phyloP scores from a whole-genome alignment of 2,329 filamentous ascomycete species.

The Pseudocercospora fuligena region DNA sequence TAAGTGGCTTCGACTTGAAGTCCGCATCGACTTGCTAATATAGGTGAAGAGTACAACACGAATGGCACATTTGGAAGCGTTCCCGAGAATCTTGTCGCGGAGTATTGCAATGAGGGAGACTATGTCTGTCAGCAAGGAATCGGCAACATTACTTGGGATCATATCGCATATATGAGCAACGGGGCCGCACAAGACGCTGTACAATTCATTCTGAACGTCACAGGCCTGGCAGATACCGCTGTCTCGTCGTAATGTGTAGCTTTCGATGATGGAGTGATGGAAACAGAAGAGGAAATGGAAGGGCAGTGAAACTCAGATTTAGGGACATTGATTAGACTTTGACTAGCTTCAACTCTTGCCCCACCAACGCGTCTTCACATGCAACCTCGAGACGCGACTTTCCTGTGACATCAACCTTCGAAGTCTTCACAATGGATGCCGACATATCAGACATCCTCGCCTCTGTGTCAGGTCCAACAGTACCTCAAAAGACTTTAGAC shows the following conservation, averaged over 20 bases:
- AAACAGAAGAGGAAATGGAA: too few species aligned
- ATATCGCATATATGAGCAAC: not conserved
- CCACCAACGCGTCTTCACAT: constrained; percentile 3
- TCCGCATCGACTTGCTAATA: too few species aligned
- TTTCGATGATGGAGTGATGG: not conserved
- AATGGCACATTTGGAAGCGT: too few species aligned
- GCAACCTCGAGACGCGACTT: not conserved
- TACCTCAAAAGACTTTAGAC: constrained; percentile 69
- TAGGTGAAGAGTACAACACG: too few species aligned
- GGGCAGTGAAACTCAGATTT: not conserved
- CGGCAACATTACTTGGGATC: not conserved
- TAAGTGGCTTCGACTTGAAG: not conserved
- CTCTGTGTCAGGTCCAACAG: constrained; percentile 50
- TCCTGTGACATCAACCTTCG: not conserved
- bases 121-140: not conserved
- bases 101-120: not conserved
- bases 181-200: not conserved
- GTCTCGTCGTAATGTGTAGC: not conserved
- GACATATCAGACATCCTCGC: constrained; percentile 60
- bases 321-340: not conserved
- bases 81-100: not conserved
- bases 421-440: constrained; percentile 30
- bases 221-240: not conserved
- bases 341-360: not conserved
- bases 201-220: not conserved